Conservation (phyloP, 306 rosid genomes). For the Coriaria nepalensis region DNA sequence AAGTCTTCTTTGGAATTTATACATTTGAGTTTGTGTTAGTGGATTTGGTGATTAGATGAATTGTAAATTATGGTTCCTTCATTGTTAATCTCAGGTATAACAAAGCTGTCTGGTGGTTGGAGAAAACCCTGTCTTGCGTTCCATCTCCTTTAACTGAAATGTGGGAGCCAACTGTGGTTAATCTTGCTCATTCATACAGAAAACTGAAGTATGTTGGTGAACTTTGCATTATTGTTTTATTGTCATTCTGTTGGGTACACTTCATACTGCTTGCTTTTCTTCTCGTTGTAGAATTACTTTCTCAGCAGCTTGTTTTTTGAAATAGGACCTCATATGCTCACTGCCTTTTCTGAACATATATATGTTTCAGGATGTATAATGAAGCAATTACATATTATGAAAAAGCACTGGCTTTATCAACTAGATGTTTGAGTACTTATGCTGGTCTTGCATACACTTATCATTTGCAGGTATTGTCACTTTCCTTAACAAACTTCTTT, state of each 20-base stretch:
- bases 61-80: neutral
- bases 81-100: slow-evolving; percentile 58
- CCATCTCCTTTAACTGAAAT: slow-evolving; percentile 69
- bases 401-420: slow-evolving; percentile 80
- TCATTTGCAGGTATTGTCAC: slow-evolving; percentile 62
- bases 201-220: slow-evolving; percentile 61
- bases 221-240: slow-evolving; percentile 7
- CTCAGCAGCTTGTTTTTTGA: too few relatives aligned
- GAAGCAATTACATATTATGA: slow-evolving; percentile 79
- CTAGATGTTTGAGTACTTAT: slow-evolving; percentile 81
- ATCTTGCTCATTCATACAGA: slow-evolving; percentile 87
- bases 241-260: neutral
- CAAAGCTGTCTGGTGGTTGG: slow-evolving; percentile 77
- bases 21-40: too few relatives aligned
- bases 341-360: slow-evolving; percentile 12
- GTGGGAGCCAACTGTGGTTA: slow-evolving; percentile 94
- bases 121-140: slow-evolving; percentile 71
- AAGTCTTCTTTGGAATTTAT: too few relatives aligned
- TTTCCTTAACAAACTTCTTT: neutral
- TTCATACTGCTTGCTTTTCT: too few relatives aligned
- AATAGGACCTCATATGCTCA: too few relatives aligned
- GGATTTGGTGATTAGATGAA: too few relatives aligned
- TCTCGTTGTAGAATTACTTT: too few relatives aligned
- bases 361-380: slow-evolving; percentile 44
- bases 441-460: slow-evolving; percentile 93